Conservation (phyloP, 2,329 filamentous ascomycete species). For the Penicillium nordicum region DNA sequence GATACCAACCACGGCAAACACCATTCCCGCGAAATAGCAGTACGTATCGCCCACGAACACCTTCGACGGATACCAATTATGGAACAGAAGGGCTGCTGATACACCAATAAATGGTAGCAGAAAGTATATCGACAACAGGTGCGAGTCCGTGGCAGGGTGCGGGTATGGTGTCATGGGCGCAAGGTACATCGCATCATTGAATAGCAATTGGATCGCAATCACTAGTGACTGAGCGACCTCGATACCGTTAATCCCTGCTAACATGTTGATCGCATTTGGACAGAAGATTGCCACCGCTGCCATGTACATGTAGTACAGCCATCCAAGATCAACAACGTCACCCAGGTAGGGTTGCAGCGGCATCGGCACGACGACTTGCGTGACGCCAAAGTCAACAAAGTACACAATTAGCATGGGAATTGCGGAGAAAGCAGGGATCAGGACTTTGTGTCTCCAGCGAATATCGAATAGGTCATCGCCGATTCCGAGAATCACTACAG, state of each 20-base stretch:
- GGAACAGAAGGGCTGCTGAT: conserved; percentile 75
- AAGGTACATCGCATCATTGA: conserved; percentile 88
- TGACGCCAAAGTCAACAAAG: conserved; percentile 97
- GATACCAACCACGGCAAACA: conserved; percentile 95
- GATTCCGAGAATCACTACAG: conserved; percentile 84
- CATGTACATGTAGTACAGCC: conserved; percentile 95
- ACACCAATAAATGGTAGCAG: conserved; percentile 92
- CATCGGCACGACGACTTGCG: conserved; percentile 85
- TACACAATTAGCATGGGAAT: conserved; percentile 95
- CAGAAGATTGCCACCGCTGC: conserved; percentile 94
- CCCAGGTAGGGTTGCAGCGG: conserved; percentile 81
- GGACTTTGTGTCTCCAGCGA: conserved; percentile 96
- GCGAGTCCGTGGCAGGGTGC: conserved; percentile 91
- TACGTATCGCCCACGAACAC: conserved; percentile 99
- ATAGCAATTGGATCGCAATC: conserved; percentile 74
- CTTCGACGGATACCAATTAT: conserved; percentile 94
- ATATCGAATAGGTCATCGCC: conserved; percentile 98
- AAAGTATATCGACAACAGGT: conserved; percentile 93
- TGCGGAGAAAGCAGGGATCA: conserved; percentile 90
- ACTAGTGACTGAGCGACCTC: conserved; percentile 93
- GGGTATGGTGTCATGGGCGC: conserved; percentile 70
- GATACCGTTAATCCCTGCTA: conserved; percentile 98
- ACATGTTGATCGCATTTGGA: conserved; percentile 97
- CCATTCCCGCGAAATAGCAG: conserved; percentile 99
- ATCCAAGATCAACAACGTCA: conserved; percentile 75